phyloP scores from a whole-genome alignment of 176 grass and related monocot genomes.

The Oropetium thomaeum region DNA sequence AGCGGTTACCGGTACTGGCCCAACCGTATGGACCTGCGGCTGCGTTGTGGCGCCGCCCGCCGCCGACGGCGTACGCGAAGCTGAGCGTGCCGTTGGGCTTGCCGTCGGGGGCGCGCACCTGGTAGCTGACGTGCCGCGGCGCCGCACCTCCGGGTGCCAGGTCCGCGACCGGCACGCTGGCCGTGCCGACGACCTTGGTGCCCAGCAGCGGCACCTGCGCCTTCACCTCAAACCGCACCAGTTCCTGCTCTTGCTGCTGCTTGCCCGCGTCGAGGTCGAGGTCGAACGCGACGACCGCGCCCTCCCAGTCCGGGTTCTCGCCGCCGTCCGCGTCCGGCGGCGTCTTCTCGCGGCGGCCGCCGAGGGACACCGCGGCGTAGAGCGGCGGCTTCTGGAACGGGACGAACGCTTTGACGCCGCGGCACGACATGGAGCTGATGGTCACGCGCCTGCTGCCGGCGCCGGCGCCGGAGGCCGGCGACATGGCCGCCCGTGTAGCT shows the following conservation, averaged over 20 bases:
- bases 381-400: slow-evolving; percentile 61
- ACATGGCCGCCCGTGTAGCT: slow-evolving; percentile 17
- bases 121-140: slow-evolving; percentile 43
- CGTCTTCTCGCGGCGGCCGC: slow-evolving; percentile 50
- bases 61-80: slow-evolving; percentile 34
- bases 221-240: slow-evolving; percentile 59
- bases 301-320: slow-evolving; percentile 60
- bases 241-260: background rate
- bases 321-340: slow-evolving; percentile 45
- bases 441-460: slow-evolving; percentile 31
- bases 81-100: slow-evolving; percentile 63
- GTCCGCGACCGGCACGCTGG: slow-evolving; percentile 33
- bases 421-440: slow-evolving; percentile 54
- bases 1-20: background rate
- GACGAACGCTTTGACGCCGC: slow-evolving; percentile 46
- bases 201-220: slow-evolving; percentile 52
- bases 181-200: slow-evolving; percentile 52
- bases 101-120: slow-evolving; percentile 48
- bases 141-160: slow-evolving; percentile 1
- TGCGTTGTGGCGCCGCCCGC: too few relatives aligned
- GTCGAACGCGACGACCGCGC: slow-evolving; percentile 42
- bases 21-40: slow-evolving; percentile 16
- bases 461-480: background rate
- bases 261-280: too few relatives aligned
- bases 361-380: slow-evolving; percentile 49